Evolutionary conservation across 2,329 filamentous ascomycete genomes (phyloP), one percentile per base, ranked within the genome.

Genomic region (Colletotrichum tabaci): DNA sequence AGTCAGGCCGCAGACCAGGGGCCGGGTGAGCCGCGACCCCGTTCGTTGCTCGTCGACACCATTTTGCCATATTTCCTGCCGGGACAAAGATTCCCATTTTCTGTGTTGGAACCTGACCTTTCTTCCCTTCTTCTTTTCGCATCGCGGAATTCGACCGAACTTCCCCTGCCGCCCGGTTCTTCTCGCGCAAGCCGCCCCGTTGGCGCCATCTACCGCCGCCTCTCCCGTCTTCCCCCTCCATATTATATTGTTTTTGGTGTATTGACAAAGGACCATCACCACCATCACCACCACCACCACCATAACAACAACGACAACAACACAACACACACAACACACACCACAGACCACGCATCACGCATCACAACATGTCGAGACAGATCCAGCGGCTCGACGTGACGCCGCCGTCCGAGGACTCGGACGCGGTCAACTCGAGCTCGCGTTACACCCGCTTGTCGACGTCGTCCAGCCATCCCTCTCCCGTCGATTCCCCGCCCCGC

Each of bases 401-500:
- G 44, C 70, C 70, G 47, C 66, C 70, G 13, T 72, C 70, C 42
- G 70, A 72, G 46, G 68, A 71, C 47, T 71, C 68, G 35, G 68
- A 71, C 57, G 67, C 62, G 49, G 61, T 72, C 60, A 61, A 70
- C 53, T 61, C 70, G 21, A 35, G 56, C 18, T 70, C 60, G 35
- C 68, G 65, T 55, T 63, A 68, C 58, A 68, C 68, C 18, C 68
- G 58, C 23, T 56, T 58, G 46, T 61, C 64, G 4, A 55, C 67
- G 30, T 67, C 68, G 26, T 67, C 68, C 13, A 71, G 52, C 53
- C 53, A 68, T 21, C 68, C 57, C 38, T 63, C 64, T 55, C 35
- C 67, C 42, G 42, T 57, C 35, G 68, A 58, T 30, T 47, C 66
- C 56, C 72, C 74, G 56, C 78, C 78, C 66, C 79, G 79, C 66